Evolutionary conservation across 1,284 basidiomycete genomes (phyloP).

Genomic region (Pseudozyma sp.): DNA sequence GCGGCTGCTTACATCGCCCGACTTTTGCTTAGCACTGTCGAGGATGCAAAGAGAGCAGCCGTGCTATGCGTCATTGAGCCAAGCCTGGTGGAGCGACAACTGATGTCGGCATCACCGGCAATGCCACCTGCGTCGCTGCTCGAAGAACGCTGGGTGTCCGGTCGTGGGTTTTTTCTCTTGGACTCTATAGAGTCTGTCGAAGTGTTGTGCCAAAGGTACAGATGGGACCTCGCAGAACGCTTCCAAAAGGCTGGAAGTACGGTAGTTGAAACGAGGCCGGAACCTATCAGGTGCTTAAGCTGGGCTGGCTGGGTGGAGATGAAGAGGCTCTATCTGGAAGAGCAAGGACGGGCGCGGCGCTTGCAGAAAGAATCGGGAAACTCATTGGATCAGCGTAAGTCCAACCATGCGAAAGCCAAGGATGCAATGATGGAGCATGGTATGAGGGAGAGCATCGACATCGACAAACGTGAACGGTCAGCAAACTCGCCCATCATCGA

Average conservation of each 20-base stretch:
- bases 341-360: constrained; percentile 4
- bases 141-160: constrained; percentile 28
- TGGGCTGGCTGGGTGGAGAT: constrained; percentile 23
- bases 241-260: too few species aligned
- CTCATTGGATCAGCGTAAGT: background rate
- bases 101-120: background rate
- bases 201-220: constrained; percentile 4
- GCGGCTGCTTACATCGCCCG: constrained; percentile 16
- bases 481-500: background rate
- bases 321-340: constrained; percentile 14
- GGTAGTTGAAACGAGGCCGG: background rate
- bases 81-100: constrained; percentile 4
- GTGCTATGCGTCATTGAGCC: constrained; percentile 20
- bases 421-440: background rate
- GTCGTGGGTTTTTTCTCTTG: constrained; percentile 29
- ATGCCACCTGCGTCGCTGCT: background rate
- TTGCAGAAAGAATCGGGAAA: background rate
- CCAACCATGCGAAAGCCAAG: background rate
- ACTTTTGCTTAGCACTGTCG: background rate
- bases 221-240: constrained; percentile 20
- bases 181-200: constrained; percentile 8
- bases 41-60: background rate
- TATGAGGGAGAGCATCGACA: too few species aligned
- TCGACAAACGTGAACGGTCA: too few species aligned
- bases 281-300: constrained; percentile 28